These are phyloP conservation scores for Dichomitus squalens DNA, from an alignment of 1,284 basidiomycete species.

Conservation along the genomic window DNA sequence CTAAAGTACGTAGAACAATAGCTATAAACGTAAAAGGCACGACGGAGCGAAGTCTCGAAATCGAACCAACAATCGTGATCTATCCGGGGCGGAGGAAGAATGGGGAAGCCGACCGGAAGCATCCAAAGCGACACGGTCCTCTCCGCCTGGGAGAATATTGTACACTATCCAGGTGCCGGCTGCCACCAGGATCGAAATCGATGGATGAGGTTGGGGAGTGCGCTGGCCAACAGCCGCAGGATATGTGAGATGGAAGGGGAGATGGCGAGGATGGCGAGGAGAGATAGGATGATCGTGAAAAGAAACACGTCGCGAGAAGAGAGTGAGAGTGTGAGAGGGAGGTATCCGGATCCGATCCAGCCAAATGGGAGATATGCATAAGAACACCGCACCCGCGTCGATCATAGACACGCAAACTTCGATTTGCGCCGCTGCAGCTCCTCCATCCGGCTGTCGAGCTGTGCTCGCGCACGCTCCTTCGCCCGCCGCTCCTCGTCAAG, in stretches of 20 bases:
- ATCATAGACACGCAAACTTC: slow-evolving; percentile 75
- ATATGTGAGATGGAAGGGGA: slow-evolving; percentile 15
- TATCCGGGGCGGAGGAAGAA: slow-evolving; percentile 7
- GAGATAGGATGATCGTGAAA: background rate
- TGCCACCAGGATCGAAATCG: background rate
- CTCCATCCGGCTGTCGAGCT: slow-evolving; percentile 84
- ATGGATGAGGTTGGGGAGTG: slow-evolving; percentile 9
- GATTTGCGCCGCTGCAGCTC: slow-evolving; percentile 81
- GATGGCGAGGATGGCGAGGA: background rate
- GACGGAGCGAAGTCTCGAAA: background rate
- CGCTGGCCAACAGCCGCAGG: slow-evolving; percentile 6
- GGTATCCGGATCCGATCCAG: slow-evolving; percentile 1
- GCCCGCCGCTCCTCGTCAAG: slow-evolving; percentile 82
- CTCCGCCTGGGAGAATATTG: slow-evolving; percentile 15
- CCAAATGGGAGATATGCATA: background rate
- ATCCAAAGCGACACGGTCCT: slow-evolving; percentile 11
- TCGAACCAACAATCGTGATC: slow-evolving; percentile 3
- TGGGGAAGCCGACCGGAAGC: slow-evolving; percentile 9
- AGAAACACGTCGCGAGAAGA: no score
- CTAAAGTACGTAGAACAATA: slow-evolving; percentile 17
- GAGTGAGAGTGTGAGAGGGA: no score
- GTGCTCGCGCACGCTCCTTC: slow-evolving; percentile 81
- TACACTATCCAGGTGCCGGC: slow-evolving; percentile 3
- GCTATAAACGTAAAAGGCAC: slow-evolving; percentile 10
- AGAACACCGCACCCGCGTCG: slow-evolving; percentile 1